Evolutionary conservation across 371 early-diverging fungal genomes (phyloP), one percentile per base, ranked within the genome.

Genomic region (Batkoa obscura): DNA sequence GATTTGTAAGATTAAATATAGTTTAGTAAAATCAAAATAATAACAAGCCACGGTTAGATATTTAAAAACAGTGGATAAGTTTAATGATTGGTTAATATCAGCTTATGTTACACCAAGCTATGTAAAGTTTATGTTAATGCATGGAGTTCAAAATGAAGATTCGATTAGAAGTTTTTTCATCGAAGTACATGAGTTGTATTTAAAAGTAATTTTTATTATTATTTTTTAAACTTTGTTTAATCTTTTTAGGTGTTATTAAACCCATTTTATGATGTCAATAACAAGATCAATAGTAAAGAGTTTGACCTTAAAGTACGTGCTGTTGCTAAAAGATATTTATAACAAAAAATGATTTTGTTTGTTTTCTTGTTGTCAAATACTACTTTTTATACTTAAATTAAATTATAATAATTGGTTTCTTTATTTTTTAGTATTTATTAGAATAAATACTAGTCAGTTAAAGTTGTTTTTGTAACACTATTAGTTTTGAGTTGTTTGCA

Each of bases 101-200:
- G 88, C 88, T 4, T 94, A 88, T 64, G 85, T 95, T 6, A 80
- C 91, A 3, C 84, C 94, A 30, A 85, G 84, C 63, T 90, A 86
- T 61, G 77, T 80, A 5, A 81, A 86, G 43, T 73, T 96, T 43
- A 76, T 96, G 80, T 73, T 96, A n/a, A 65, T 96, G 43, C 95
- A 94, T 64, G 93, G 92, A 49, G 67, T 79, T 46, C 77, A 78
- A 64, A 80, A 84, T 57, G 84, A 86, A 46, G 97, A 96, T 54
- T 81, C 83, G 32, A 88, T 96, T 51, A 78, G 80, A 50, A 71
- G 75, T 60, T 94, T 96, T 67, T 93, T 96, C 65, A 74, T 72
- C 36, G 97, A 94, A 43, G 72, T 78, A 43, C 88, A 94, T 59
- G 97, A 96, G 66, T 66, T 87, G 0, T 94, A 88, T 60, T 71